Conservation (phyloP, 2,329 filamentous ascomycete species). For the Delphinella strobiligena region DNA sequence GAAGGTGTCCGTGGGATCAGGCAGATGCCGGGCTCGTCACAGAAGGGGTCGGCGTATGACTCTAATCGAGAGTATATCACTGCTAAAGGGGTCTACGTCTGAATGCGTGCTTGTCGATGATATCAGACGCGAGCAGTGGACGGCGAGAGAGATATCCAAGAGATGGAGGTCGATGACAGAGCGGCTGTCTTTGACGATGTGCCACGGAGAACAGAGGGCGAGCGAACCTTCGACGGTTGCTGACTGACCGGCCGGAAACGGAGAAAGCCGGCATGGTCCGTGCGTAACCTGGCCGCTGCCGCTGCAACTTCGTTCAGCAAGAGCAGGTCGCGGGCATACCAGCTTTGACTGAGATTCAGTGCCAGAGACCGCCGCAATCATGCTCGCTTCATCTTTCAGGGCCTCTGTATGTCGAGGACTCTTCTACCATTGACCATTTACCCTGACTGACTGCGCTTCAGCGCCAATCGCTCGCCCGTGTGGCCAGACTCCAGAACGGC, state of each 20-base stretch:
- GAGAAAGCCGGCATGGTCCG: background rate
- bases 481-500: constrained; percentile 44
- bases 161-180: background rate
- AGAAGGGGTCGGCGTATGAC: constrained; percentile 21
- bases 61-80: background rate
- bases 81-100: background rate
- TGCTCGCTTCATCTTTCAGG: constrained; percentile 51
- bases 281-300: background rate
- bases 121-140: background rate
- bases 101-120: background rate
- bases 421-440: background rate
- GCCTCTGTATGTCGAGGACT: constrained; percentile 37
- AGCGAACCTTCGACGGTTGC: no score
- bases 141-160: background rate
- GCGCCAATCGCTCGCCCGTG: constrained; percentile 50
- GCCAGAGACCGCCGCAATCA: constrained; percentile 20
- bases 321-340: background rate
- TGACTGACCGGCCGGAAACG: background rate
- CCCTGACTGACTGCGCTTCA: constrained; percentile 25
- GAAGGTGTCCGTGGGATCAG: constrained; percentile 45
- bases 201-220: no score
- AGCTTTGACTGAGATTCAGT: background rate
- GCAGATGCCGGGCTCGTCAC: constrained; percentile 19
- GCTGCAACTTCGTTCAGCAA: background rate
- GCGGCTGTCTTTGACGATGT: background rate